Base-by-base conservation (phyloP, 805 yeast species). In the Lipomyces anomalus region DNA sequence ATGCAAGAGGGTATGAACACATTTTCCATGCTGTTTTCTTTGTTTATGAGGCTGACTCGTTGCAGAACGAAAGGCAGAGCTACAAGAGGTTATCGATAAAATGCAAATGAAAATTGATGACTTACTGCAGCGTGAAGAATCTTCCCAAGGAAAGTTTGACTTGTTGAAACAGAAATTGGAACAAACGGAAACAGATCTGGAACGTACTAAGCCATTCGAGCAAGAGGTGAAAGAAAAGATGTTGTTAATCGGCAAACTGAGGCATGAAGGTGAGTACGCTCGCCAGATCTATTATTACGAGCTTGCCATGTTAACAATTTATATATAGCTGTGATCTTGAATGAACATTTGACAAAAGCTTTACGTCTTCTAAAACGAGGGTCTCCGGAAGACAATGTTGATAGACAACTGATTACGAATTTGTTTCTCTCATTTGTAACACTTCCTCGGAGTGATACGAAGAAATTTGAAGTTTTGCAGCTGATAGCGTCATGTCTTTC, bases 311-410 rank as follows among this genome's bases (percentile, higher is more conserved):
- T n/a, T 18, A 23, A 13, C 18, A 18, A 16, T 17, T 5, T 34
- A 16, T 16, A 11, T 28, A n/a, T 18, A 48, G 90, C 95, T 1
- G 90, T 92, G 6, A 85, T 86, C 22, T 68, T 90, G 47, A 92
- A 92, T 62, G 98, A 92, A 61, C 97, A 92, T 66, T 68, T 92
- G 44, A 88, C 95, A n/a, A 90, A 92, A 59, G 95, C 97, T 1
- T 67, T 90, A 50, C 78, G 86, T 22, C 71, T 90, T 73, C 75
- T 92, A 48, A 86, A 88, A 57, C 81, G 81, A 60, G 84, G 82
- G 42, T 78, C 84, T 34, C 47, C 53, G 17, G 54, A 50, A 7
- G 55, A 50, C 26, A 52, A 43, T 32, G 55, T 48, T 7, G 57
- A 52, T 90, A 82, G 83, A 60, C 95, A 89, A 62, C 75, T 92